Conservation (phyloP, 805 yeast genomes). For the Candida dendrica region DNA sequence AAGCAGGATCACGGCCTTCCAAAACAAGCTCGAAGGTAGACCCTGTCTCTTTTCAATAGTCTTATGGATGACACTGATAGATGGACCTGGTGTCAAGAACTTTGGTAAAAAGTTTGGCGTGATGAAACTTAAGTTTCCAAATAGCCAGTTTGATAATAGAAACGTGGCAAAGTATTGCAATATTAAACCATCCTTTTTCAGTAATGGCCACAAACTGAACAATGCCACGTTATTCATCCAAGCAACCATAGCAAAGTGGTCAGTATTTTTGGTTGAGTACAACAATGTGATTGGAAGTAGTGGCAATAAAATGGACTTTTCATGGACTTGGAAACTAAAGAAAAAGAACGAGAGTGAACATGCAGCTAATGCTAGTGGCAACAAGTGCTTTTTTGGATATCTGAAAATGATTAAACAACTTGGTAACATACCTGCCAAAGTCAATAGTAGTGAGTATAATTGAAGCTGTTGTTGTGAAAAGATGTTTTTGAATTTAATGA, state of each 20-base stretch:
- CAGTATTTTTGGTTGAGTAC: slow-evolving; percentile 42
- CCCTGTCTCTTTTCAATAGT: slow-evolving; percentile 31
- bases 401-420: slow-evolving; percentile 42
- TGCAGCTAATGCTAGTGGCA: slow-evolving; percentile 71
- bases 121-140: slow-evolving; percentile 54
- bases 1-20: slow-evolving; percentile 42
- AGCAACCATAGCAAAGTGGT: slow-evolving; percentile 62
- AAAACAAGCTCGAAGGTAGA: slow-evolving; percentile 42
- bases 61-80: slow-evolving; percentile 25
- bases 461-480: slow-evolving; percentile 57
- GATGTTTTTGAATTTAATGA: slow-evolving; percentile 58
- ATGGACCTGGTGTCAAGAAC: slow-evolving; percentile 38
- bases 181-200: slow-evolving; percentile 64
- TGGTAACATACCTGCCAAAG: slow-evolving; percentile 49
- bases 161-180: slow-evolving; percentile 65
- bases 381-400: slow-evolving; percentile 42
- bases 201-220: slow-evolving; percentile 83
- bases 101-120: slow-evolving; percentile 37
- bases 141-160: slow-evolving; percentile 69
- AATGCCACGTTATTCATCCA: slow-evolving; percentile 85
- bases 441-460: slow-evolving; percentile 43
- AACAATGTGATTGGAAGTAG: slow-evolving; percentile 76
- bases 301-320: slow-evolving; percentile 85
- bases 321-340: slow-evolving; percentile 94
- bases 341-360: slow-evolving; percentile 84